A percentile compares a stretch with the other conserved stretches of the same genome.
These are phyloP conservation scores for Russula sp. DNA, from an alignment of 768 basidiomycete genomes.

Conservation along the genomic window DNA sequence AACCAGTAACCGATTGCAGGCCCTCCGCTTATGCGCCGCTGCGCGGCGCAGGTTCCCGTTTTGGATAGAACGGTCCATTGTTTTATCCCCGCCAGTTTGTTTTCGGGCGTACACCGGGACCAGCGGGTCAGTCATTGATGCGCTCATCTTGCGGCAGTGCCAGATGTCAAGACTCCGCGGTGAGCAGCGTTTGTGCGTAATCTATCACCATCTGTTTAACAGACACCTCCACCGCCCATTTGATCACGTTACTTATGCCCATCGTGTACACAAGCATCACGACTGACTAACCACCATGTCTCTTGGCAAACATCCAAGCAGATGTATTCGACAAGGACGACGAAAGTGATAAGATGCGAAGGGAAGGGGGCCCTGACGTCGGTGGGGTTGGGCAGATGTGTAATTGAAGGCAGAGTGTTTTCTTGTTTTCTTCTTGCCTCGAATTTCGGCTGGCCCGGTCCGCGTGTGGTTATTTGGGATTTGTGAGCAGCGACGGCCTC, in stretches of 20 bases:
- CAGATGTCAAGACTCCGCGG: background rate
- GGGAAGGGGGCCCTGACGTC: background rate
- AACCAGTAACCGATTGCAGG: background rate
- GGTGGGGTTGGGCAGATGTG: too few relatives aligned
- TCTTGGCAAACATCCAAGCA: background rate
- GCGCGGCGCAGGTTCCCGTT: background rate
- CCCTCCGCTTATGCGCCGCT: background rate
- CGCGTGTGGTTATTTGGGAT: background rate
- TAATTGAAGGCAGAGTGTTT: background rate
- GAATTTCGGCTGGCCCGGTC: slow-evolving; percentile 4
- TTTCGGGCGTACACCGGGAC: background rate
- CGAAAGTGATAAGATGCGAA: background rate
- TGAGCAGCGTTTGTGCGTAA: background rate
- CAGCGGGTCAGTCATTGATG: background rate
- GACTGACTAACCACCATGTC: background rate
- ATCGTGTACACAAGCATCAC: background rate
- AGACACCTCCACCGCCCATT: background rate
- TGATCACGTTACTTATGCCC: background rate
- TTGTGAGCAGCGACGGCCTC: background rate
- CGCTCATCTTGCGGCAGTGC: background rate
- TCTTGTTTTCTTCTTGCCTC: background rate
- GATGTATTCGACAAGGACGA: background rate
- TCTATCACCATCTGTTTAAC: background rate
- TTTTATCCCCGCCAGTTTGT: background rate
- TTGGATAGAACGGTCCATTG: background rate